Conservation (phyloP, 768 basidiomycete species). For the Cantharellus anzutake region DNA sequence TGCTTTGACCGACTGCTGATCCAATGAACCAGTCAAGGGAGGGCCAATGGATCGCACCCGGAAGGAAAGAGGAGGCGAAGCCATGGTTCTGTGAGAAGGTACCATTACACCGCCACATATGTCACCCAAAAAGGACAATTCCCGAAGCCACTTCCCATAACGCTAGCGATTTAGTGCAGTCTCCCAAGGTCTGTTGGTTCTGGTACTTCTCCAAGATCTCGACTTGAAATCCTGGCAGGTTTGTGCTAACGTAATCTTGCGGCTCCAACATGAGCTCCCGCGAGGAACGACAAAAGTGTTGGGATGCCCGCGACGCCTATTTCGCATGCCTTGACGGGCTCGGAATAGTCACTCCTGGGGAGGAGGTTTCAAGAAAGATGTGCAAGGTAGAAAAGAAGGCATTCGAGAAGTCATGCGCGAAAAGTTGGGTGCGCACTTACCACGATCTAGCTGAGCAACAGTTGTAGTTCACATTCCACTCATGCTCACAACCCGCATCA, state of each 20-base stretch:
- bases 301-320: conserved; percentile 69
- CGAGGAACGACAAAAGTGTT: conserved; percentile 60
- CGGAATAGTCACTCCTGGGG: conserved; percentile 54
- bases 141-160: neutral
- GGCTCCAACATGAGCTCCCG: neutral
- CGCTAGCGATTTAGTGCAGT: too few species aligned
- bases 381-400: conserved; percentile 36
- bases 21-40: neutral
- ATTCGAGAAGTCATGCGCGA: conserved; percentile 63
- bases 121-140: neutral
- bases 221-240: too few species aligned
- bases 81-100: neutral
- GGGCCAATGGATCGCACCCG: neutral
- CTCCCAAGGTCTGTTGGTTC: too few species aligned
- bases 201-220: too few species aligned
- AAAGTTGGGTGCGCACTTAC: conserved; percentile 59
- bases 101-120: neutral
- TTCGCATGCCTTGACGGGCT: conserved; percentile 63
- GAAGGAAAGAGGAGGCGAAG: conserved; percentile 1
- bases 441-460: neutral
- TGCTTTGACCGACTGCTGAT: too few species aligned
- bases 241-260: too few species aligned
- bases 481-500: neutral
- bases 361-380: conserved; percentile 28
- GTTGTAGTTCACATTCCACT: neutral